Base-by-base conservation (phyloP, 2,329 filamentous ascomycete species). In the Colletotrichum siamense region DNA sequence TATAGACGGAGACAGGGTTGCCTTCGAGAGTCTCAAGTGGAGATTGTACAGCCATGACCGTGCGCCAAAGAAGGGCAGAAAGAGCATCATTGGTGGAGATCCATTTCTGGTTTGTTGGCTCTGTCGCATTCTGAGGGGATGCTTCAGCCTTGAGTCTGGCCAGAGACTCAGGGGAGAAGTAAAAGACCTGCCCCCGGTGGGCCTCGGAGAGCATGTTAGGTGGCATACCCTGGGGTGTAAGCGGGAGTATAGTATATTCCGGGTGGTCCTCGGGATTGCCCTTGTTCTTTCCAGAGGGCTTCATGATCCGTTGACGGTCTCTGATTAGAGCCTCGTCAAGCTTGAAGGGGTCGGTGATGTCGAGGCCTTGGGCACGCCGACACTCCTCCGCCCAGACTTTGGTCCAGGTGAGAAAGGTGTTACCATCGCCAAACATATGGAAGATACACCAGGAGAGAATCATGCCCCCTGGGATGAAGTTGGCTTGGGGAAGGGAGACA, bases 21-120 rank as follows among this genome's bases (percentile, higher is more conserved):
- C 71, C 71, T 28, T 74, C 66, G 22, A 74, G 39, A n/a, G 65
- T 59, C 10, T 74, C 65, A 24, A 66, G 65, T 7, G 71, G 39
- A 24, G 65, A 62, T n/a, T 74, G 71, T 22, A 69, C 71, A 16
- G 65, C 59, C 57, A 74, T 66, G 39, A 69, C 65, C 2, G 71
- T 74, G 57, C 71, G 65, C 71, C 71, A 74, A 24, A 74, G 66
- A 9, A 74, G 71, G 6, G 71, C 71, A 22, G 49, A 55, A 12
- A 74, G 65, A 18, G 71, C 71, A 18, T 74, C 71, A 36, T 64
- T 63, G 30, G 71, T 74, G 16, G 71, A 74, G n/a, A 74, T 68
- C 71, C 71, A 74, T 12, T 24, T 52, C 39, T 74, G 65, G 13
- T 64, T 34, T 15, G 59, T 26, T 16, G 66, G 64, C 7, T 59